Percentiles rank a stretch among this genome's conserved stretches.
phyloP scores from a whole-genome alignment of 257 asterid species.

The Nicotiana knightiana region DNA sequence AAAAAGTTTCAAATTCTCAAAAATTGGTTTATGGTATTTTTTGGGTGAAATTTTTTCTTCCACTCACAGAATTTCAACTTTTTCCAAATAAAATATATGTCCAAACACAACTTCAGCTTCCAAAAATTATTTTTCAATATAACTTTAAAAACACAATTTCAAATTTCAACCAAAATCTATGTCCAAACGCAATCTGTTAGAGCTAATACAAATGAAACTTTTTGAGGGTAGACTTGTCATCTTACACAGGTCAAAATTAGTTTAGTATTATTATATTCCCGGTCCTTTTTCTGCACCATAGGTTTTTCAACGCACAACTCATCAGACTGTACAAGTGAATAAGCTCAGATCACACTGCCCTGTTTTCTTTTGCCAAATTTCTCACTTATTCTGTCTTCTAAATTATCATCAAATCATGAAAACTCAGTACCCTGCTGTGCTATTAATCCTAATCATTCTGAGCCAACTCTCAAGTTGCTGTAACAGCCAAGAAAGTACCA shows the following conservation, averaged over 20 bases:
- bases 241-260: neutral
- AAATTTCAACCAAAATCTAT: too few species aligned
- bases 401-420: conserved; percentile 23
- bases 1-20: too few species aligned
- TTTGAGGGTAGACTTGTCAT: conserved; percentile 28
- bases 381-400: conserved; percentile 10
- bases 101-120: too few species aligned
- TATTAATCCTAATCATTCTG: conserved; percentile 13
- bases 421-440: conserved; percentile 14
- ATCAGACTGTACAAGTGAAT: conserved; percentile 20
- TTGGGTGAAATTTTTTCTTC: too few species aligned
- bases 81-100: too few species aligned
- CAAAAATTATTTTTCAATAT: too few species aligned
- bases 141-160: too few species aligned
- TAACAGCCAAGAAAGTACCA: neutral
- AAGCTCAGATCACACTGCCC: neutral
- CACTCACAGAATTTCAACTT: too few species aligned
- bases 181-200: neutral
- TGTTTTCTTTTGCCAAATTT: neutral
- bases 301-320: conserved; percentile 16
- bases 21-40: too few species aligned
- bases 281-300: conserved; percentile 8
- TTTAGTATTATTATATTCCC: neutral
- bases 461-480: conserved; percentile 29
- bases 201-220: neutral